Base-by-base conservation (phyloP, 192 early-diverging fungal genomes). In the Gonapodya prolifera region DNA sequence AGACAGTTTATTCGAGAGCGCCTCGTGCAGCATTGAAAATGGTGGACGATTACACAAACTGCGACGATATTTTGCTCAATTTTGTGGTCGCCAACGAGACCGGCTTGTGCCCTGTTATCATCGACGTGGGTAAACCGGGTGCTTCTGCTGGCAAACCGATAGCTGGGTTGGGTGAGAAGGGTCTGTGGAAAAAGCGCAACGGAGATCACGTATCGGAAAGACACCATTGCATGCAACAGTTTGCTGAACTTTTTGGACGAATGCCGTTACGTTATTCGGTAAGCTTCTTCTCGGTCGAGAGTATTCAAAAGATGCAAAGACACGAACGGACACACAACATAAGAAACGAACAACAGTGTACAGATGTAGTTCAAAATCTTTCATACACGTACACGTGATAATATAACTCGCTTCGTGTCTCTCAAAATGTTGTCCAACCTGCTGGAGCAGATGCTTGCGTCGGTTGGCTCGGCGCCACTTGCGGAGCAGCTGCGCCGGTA, bases 1-100 rank as follows among this genome's bases (percentile, higher is more conserved):
- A 78, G n/a, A 70, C 35, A 2, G 76, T 78, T 75, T 82, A 82
- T 75, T 32, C 77, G 18, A 77, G 33, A 28, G 77, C 80, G 0
- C 81, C 81, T 0, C 35, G 1, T 0, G 74, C 18, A 17, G 81
- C 81, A 13, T 35, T 75, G 23, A 75, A 78, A n/a, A 78, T 77
- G 30, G 81, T 82, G 8, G 81, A 82, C 78, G 61, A 36, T 8
- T 70, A 75, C 70, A 82, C 73, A 2, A 82, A 82, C 33, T 82
- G 81, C 1, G 77, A 75, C 0, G 79, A 69, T 75, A 75, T 82
- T 0, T 35, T 82, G 71, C 70, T 82, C 1, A 82, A 82, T 69
- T 77, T 82, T 75, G 35, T 82, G 31, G 45, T 82, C 36, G 79
- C 81, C 23, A 79, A 82, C 34, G 36, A 16, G 16, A 82, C 81